phyloP scores from a whole-genome alignment of 495 filamentous ascomycete genomes.

The Penicillium canariense region DNA sequence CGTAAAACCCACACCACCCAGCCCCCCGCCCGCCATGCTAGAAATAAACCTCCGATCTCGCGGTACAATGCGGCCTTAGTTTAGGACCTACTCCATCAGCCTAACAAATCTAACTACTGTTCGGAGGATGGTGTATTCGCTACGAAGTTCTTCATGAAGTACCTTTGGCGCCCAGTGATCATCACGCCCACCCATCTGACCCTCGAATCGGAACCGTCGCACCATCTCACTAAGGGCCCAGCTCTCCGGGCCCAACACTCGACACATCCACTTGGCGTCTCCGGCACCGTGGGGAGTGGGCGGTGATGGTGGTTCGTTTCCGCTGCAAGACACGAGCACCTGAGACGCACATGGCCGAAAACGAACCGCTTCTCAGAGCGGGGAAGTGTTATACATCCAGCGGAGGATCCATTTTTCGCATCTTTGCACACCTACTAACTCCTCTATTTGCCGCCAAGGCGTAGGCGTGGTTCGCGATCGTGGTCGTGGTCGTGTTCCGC shows the following conservation, averaged over 20 bases:
- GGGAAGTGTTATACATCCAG: conserved; percentile 1
- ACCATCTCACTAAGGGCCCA: background rate
- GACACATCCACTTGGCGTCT: conserved; percentile 15
- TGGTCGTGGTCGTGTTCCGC: background rate
- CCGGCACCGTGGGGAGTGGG: no score
- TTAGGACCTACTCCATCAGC: no score
- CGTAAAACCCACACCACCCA: background rate
- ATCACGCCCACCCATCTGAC: conserved; percentile 7
- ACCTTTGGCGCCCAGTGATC: no score
- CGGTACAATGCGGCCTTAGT: no score
- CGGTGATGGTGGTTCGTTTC: conserved; percentile 2
- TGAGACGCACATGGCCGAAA: conserved; percentile 26
- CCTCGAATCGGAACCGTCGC: conserved; percentile 20
- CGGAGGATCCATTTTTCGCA: background rate
- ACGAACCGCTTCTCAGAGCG: background rate
- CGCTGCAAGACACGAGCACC: conserved; percentile 7
- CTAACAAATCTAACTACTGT: no score
- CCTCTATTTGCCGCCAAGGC: no score
- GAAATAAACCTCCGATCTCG: background rate
- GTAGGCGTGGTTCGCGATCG: no score
- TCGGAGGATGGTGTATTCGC: no score
- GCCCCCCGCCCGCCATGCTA: background rate
- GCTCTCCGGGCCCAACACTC: conserved; percentile 6
- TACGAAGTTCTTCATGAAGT: no score
- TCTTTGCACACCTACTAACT: background rate